phyloP scores from a whole-genome alignment of 1,284 basidiomycete genomes.

The Ustilago bromivora region DNA sequence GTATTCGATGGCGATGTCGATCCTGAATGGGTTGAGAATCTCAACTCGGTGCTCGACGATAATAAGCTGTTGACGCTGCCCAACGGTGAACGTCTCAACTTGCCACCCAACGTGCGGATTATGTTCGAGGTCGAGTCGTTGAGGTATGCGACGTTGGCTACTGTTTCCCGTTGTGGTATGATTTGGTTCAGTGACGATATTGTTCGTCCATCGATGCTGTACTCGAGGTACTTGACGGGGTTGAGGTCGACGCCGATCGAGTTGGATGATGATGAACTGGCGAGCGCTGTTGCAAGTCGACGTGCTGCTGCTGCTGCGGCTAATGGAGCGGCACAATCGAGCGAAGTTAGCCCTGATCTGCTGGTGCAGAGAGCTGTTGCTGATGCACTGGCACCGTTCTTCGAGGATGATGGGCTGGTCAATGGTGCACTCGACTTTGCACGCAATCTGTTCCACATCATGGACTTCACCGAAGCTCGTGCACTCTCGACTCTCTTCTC shows the following conservation, averaged over 20 bases:
- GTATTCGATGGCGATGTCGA: slow-evolving; percentile 99
- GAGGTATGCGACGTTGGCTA: slow-evolving; percentile 95
- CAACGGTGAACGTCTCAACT: slow-evolving; percentile 96
- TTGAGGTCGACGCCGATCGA: slow-evolving; percentile 84
- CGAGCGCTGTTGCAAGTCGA: slow-evolving; percentile 72
- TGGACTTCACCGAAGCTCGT: slow-evolving; percentile 95
- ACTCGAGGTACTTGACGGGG: slow-evolving; percentile 85
- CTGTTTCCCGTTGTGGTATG: slow-evolving; percentile 99
- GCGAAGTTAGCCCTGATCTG: slow-evolving; percentile 76
- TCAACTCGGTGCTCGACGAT: slow-evolving; percentile 95
- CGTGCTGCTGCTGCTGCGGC: slow-evolving; percentile 73
- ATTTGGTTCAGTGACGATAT: slow-evolving; percentile 99
- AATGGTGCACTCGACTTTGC: slow-evolving; percentile 83
- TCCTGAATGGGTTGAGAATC: slow-evolving; percentile 99
- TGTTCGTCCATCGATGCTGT: slow-evolving; percentile 90
- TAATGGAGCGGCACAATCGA: background rate
- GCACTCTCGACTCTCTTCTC: slow-evolving; percentile 97
- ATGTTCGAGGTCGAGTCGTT: slow-evolving; percentile 99
- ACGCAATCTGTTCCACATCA: slow-evolving; percentile 89
- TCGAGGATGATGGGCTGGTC: slow-evolving; percentile 81
- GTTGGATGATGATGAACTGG: slow-evolving; percentile 83
- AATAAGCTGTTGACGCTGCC: slow-evolving; percentile 97
- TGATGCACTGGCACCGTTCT: slow-evolving; percentile 71
- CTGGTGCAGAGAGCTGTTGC: slow-evolving; percentile 82
- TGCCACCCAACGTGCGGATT: slow-evolving; percentile 96